Percentiles rank a stretch among this genome's conserved stretches.
Conservation (phyloP, 495 filamentous ascomycete species). For the Aspergillus nidulans region DNA sequence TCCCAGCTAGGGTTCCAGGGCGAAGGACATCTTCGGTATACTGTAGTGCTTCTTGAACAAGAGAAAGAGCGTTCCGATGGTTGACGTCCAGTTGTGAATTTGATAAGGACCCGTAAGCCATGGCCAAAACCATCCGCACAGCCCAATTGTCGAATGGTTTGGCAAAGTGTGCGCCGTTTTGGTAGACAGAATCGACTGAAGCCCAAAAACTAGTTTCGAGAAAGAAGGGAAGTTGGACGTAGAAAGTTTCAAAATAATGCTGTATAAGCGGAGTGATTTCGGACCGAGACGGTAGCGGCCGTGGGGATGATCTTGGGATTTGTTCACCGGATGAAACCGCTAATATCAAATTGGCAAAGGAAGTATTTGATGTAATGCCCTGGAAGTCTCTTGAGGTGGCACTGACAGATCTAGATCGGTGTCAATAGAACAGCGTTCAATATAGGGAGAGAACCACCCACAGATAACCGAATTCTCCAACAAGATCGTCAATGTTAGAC, state of each 20-base stretch:
- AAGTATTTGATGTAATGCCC: conserved; percentile 76
- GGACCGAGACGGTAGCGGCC: conserved; percentile 61
- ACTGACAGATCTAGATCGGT: conserved; percentile 66
- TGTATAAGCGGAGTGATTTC: conserved; percentile 63
- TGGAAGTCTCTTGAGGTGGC: conserved; percentile 89
- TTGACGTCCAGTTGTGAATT: conserved; percentile 58
- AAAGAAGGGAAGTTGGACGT: conserved; percentile 73
- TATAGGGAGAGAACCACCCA: conserved; percentile 30
- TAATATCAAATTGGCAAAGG: conserved; percentile 78
- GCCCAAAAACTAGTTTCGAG: conserved; percentile 68
- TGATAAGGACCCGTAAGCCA: conserved; percentile 68
- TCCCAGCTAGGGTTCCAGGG: conserved; percentile 74
- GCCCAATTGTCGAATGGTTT: conserved; percentile 77
- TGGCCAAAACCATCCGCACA: conserved; percentile 83
- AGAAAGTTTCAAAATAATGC: conserved; percentile 78
- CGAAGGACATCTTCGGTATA: conserved; percentile 75
- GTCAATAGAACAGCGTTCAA: conserved; percentile 1
- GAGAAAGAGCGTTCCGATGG: conserved; percentile 59
- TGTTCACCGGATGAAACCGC: conserved; percentile 65
- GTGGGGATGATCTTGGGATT: conserved; percentile 52
- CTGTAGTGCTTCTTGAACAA: conserved; percentile 65
- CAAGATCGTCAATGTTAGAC: conserved; percentile 72
- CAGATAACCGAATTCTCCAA: conserved; percentile 79
- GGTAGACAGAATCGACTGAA: conserved; percentile 75
- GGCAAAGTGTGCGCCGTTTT: conserved; percentile 53